phyloP scores from a whole-genome alignment of 345 rosid species.

The Salix koriyanagi region DNA sequence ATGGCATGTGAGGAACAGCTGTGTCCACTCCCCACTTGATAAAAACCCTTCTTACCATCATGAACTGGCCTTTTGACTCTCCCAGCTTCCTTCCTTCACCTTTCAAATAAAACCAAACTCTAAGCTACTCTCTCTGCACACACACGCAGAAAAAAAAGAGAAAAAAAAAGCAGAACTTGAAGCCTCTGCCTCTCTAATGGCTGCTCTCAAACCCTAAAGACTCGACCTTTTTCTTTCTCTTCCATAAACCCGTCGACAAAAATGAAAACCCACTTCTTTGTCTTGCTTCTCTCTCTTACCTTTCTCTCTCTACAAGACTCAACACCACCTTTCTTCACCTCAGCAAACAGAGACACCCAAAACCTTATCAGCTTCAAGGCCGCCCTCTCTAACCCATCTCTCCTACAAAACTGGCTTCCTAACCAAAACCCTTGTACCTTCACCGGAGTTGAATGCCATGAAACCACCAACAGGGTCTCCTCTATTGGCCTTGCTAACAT shows the following conservation, averaged over 20 bases:
- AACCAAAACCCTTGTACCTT: conserved; percentile 62
- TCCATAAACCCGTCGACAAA: neutral
- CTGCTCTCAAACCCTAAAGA: conserved; percentile 2
- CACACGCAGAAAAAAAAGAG: too few relatives aligned
- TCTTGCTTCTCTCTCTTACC: neutral
- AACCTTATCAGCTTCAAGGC: conserved; percentile 63
- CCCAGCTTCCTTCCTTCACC: conserved; percentile 10
- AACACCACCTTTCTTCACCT: conserved; percentile 2
- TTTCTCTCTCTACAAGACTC: conserved; percentile 5
- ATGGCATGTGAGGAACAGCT: conserved; percentile 95
- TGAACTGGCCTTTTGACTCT: conserved; percentile 37
- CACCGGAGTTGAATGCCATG: conserved; percentile 60
- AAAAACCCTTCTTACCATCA: conserved; percentile 54
- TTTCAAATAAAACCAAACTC: conserved; percentile 27
- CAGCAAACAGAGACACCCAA: conserved; percentile 36
- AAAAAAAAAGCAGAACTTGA: neutral
- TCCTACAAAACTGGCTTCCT: conserved; percentile 57
- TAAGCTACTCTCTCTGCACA: conserved; percentile 4
- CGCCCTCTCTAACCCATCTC: conserved; percentile 37
- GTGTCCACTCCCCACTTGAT: conserved; percentile 62
- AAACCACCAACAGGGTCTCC: conserved; percentile 38
- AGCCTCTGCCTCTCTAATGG: conserved; percentile 15
- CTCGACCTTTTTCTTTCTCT: neutral
- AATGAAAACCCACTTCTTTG: conserved; percentile 14
- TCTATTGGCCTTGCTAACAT: conserved; percentile 50